Evolutionary conservation across 306 rosid species (phyloP).

Genomic region (Sicyos edulis): DNA sequence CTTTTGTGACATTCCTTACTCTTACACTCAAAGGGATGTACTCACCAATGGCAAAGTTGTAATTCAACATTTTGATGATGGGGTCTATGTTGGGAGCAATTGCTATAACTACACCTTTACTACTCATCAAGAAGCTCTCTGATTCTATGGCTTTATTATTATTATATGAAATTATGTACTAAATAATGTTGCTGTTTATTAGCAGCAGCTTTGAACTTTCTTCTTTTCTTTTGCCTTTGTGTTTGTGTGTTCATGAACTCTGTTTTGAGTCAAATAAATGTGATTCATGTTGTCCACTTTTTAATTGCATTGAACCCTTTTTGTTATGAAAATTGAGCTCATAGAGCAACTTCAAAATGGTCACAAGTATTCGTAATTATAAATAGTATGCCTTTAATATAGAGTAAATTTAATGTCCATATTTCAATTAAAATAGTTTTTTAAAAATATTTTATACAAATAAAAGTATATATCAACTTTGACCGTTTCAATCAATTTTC

Average conservation of each 20-base stretch:
- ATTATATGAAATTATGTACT: neutral
- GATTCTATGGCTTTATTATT: neutral
- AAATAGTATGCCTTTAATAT: no score
- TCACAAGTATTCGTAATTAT: no score
- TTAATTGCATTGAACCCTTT: neutral
- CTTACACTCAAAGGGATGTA: conserved; percentile 14
- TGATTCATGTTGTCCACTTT: neutral
- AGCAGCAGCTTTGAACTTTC: neutral
- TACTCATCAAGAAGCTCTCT: neutral
- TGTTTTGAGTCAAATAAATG: neutral
- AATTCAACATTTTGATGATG: conserved; percentile 11
- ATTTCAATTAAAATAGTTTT: no score
- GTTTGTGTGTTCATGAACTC: neutral
- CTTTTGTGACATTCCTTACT: conserved; percentile 5
- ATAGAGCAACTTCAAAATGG: no score
- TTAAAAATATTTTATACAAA: no score
- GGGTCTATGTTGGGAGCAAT: conserved; percentile 8
- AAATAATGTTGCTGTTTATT: neutral
- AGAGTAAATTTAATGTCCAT: no score
- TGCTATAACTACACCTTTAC: conserved; percentile 4
- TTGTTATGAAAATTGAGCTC: no score
- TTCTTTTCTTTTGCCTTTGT: neutral
- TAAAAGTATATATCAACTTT: no score
- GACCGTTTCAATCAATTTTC: no score
- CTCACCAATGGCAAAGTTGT: conserved; percentile 9